Conservation (phyloP, 2,329 filamentous ascomycete species). For the Sporothrix luriei region DNA sequence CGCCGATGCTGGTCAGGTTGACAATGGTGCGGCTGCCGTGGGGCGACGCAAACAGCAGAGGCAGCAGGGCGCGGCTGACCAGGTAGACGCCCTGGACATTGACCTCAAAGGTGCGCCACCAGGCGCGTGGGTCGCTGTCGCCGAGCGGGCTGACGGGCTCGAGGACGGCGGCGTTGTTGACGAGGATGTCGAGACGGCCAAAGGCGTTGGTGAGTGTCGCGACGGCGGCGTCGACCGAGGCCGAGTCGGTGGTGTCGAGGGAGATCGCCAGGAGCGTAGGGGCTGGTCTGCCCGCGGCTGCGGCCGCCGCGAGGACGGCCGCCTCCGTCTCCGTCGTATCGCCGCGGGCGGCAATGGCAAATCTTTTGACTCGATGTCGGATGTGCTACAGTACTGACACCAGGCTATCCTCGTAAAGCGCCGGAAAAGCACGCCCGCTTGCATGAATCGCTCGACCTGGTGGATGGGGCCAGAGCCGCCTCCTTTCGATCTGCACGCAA, state of each 20-base stretch:
- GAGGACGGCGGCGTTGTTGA: constrained; percentile 34
- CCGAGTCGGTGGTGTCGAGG: constrained; percentile 26
- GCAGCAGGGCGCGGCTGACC: constrained; percentile 23
- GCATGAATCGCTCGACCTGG: constrained; percentile 6
- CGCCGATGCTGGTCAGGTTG: constrained; percentile 52
- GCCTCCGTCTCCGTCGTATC: constrained; percentile 3
- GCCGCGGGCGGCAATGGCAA: constrained; percentile 28
- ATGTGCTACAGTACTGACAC: not conserved
- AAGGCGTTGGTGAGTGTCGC: not conserved
- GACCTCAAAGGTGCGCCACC: constrained; percentile 30
- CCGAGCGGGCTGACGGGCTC: constrained; percentile 9
- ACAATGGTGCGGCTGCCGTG: constrained; percentile 45
- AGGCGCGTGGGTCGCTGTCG: constrained; percentile 28
- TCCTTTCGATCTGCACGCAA: not conserved
- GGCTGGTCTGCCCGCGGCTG: constrained; percentile 11
- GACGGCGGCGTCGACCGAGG: constrained; percentile 21
- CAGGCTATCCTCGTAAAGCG: not conserved
- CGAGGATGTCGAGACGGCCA: constrained; percentile 32
- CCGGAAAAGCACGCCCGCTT: constrained; percentile 10
- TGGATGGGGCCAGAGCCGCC: not conserved
- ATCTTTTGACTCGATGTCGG: not conserved
- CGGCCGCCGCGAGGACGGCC: constrained; percentile 17
- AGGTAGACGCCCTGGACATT: constrained; percentile 31
- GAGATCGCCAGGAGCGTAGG: constrained; percentile 17
- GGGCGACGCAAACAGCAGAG: constrained; percentile 38